Evolutionary conservation across 306 rosid genomes (phyloP).

Genomic region (Nissolia schottii): DNA sequence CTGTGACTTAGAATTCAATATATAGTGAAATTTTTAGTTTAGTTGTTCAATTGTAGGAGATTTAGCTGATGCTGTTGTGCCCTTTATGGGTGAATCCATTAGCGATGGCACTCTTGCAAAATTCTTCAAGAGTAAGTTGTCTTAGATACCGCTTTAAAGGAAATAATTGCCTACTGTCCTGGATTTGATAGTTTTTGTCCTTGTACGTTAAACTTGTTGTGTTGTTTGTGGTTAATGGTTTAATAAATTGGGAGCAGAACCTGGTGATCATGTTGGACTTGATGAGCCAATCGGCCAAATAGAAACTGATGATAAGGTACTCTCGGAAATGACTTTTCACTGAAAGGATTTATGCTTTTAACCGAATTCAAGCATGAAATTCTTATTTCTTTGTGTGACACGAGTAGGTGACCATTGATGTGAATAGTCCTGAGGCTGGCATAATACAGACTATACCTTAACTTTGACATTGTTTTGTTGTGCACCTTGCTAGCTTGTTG

Average conservation of each 20-base stretch:
- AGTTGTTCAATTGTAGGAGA: constrained; percentile 36
- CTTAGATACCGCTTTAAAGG: background rate
- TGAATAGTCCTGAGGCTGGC: constrained; percentile 56
- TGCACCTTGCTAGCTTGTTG: constrained; percentile 35
- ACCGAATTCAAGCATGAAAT: background rate
- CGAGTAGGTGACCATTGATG: constrained; percentile 63
- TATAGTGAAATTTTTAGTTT: background rate
- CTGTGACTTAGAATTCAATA: background rate
- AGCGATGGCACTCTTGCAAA: constrained; percentile 57
- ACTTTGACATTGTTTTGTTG: background rate
- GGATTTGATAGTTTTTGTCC: background rate
- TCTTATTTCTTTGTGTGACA: background rate
- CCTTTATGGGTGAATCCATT: constrained; percentile 68
- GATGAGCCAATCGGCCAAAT: constrained; percentile 67
- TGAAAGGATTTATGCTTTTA: background rate
- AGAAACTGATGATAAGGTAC: constrained; percentile 64
- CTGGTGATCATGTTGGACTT: constrained; percentile 50
- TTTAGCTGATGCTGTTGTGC: constrained; percentile 58
- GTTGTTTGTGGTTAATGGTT: constrained; percentile 21
- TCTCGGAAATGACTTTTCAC: background rate
- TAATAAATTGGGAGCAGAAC: constrained; percentile 36
- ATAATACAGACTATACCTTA: constrained; percentile 42
- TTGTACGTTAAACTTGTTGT: constrained; percentile 1
- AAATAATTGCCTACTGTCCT: background rate
- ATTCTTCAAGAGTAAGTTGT: constrained; percentile 51